Conservation (phyloP, 2,329 filamentous ascomycete genomes). For the Scytalidium lignicola region DNA sequence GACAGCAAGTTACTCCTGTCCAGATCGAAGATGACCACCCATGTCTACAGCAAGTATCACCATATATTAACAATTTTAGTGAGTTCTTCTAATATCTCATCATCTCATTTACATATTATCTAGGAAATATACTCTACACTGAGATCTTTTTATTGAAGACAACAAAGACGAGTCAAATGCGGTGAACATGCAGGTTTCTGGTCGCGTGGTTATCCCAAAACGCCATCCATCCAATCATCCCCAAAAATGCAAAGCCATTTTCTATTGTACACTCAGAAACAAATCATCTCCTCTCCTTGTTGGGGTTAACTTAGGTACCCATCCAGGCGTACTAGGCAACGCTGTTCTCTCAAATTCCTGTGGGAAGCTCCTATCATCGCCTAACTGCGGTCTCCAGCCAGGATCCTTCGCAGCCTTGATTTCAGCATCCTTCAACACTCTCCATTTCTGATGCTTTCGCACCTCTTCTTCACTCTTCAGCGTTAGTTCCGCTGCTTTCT, state of each 20-base stretch:
- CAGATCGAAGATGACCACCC: no score
- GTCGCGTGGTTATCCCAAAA: not conserved
- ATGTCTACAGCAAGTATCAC: no score
- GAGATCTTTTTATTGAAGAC: no score
- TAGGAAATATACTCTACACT: no score
- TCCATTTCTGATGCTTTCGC: slow-evolving; percentile 21
- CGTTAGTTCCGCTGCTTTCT: slow-evolving; percentile 42
- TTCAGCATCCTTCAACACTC: slow-evolving; percentile 19
- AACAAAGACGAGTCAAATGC: no score
- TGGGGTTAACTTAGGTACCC: slow-evolving; percentile 63
- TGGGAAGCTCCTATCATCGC: not conserved
- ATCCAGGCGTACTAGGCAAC: slow-evolving; percentile 47
- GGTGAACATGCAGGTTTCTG: not conserved
- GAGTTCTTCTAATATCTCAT: no score
- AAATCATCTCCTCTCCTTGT: slow-evolving; percentile 62
- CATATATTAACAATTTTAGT: no score
- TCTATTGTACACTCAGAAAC: slow-evolving; percentile 49
- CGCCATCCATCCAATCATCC: not conserved
- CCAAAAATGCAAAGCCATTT: not conserved
- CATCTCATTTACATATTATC: no score
- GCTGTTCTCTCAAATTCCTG: slow-evolving; percentile 16
- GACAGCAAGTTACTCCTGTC: no score
- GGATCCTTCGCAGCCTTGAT: slow-evolving; percentile 18
- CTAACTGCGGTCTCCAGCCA: slow-evolving; percentile 20
- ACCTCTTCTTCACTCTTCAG: slow-evolving; percentile 12